Evolutionary conservation across 805 yeast species (phyloP), one percentile per base, ranked within the genome.

Genomic region (Spathaspora boniae): DNA sequence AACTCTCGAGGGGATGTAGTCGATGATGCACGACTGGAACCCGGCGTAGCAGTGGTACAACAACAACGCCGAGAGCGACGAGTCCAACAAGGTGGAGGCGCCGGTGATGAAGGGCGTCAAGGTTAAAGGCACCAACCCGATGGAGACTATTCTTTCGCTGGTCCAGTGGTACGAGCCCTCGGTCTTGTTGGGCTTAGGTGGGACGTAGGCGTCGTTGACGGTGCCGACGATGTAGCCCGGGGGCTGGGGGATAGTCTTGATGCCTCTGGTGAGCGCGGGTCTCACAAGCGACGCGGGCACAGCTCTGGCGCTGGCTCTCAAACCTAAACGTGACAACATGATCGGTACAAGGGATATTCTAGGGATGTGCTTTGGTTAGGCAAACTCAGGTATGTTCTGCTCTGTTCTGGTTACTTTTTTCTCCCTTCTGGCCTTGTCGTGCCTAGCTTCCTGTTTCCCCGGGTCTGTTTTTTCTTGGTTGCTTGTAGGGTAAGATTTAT

Each of bases 91-190:
- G n/a, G 79, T 65, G 9, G 70, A 58, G 16, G 68, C 53, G 23
- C 79, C 77, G 5, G 80, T 65, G 16, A 78, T 57, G 36, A 82
- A 70, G 2, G 93, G 89, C 6, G 80, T 61, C 17, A 76, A 54
- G 4, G 77, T 60, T 36, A 84, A 62, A 3, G 94, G 94, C 18
- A 82, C 62, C 64, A 85, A 53, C 1, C 80, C 74, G 27, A 77
- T 54, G 11, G 82, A 72, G 7, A 80, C 74, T 9, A 72, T 42
- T 55, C 83, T 72, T 58, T 85, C 91, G 44, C 75, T 65, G 25
- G 82, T 70, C 89, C 89, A 82, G 61, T 83, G 91, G 44, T 67
- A 70, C 0, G 89, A 78, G 14, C 91, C 93, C 44, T 82, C 80
- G 35, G 65, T 50, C 45, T 70, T 69, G 49, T 70, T 67, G 4